Evolutionary conservation across 768 basidiomycete genomes (phyloP).

Genomic region (Russula griseocarnosa): DNA sequence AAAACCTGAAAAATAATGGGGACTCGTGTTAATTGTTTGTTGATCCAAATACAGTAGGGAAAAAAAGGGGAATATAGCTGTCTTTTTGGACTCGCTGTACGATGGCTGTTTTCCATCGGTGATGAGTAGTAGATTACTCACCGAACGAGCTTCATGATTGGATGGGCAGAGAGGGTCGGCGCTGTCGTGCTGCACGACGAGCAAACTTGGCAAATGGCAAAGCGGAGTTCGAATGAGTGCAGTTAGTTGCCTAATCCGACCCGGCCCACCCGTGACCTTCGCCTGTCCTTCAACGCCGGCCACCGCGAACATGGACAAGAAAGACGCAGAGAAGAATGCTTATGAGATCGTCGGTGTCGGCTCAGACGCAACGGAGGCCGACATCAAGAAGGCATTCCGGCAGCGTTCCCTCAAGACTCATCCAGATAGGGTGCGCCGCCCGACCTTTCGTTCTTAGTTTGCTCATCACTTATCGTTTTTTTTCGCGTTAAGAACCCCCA

Average conservation of each 20-base stretch:
- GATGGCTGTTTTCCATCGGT: neutral
- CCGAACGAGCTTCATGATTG: constrained; percentile 25
- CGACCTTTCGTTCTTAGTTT: neutral
- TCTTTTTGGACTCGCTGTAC: neutral
- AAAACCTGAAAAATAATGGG: constrained; percentile 54
- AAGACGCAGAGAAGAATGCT: constrained; percentile 56
- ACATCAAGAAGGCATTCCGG: constrained; percentile 76
- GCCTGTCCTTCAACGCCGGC: neutral
- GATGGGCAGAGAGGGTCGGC: constrained; percentile 7
- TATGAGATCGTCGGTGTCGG: constrained; percentile 67
- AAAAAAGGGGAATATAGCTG: neutral
- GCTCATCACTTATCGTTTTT: constrained; percentile 17
- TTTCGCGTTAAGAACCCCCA: constrained; percentile 57
- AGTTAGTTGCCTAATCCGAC: neutral
- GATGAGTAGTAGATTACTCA: neutral
- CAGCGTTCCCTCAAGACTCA: constrained; percentile 80
- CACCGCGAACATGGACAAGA: constrained; percentile 8
- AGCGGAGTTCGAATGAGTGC: constrained; percentile 17
- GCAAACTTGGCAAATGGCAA: constrained; percentile 4
- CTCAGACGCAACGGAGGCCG: constrained; percentile 66
- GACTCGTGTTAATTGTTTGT: constrained; percentile 9
- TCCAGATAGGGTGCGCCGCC: constrained; percentile 62
- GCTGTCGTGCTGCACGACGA: constrained; percentile 15
- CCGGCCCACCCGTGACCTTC: neutral
- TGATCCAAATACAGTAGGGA: neutral